A percentile compares a stretch with the other conserved stretches of the same genome.
These are phyloP conservation scores for Plantago elongata DNA, from an alignment of 257 asterid genomes.

Conservation along the genomic window DNA sequence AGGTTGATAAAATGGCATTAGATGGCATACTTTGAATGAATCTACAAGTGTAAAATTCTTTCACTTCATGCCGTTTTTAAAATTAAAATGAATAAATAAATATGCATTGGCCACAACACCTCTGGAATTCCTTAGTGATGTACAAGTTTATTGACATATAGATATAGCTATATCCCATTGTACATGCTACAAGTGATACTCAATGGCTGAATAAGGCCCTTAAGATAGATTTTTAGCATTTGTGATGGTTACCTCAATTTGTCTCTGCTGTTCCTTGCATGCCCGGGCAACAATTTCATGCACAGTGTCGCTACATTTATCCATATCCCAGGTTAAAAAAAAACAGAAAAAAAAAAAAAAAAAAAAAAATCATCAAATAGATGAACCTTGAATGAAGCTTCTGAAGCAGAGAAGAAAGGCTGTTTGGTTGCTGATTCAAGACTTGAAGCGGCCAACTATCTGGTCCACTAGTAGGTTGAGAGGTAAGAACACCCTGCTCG, in stretches of 20 bases:
- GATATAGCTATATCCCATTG: constrained; percentile 8
- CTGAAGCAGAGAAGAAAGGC: constrained; percentile 87
- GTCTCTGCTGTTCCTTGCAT: constrained; percentile 98
- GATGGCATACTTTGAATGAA: no score
- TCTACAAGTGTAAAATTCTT: background rate
- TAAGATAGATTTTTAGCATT: background rate
- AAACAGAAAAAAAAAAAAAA: constrained; percentile 3
- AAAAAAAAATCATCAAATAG: constrained; percentile 17
- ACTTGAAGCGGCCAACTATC: constrained; percentile 93
- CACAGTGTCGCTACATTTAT: constrained; percentile 63
- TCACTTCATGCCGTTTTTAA: background rate
- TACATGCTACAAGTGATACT: constrained; percentile 10
- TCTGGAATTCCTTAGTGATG: constrained; percentile 3
- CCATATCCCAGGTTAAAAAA: constrained; percentile 11
- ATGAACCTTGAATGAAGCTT: constrained; percentile 92
- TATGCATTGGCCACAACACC: background rate
- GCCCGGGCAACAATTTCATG: constrained; percentile 90
- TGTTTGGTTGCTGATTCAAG: constrained; percentile 84
- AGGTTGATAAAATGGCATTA: no score
- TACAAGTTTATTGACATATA: constrained; percentile 10
- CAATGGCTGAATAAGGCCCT: constrained; percentile 9
- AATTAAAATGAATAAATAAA: background rate
- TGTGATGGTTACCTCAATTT: constrained; percentile 69
- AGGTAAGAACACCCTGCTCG: constrained; percentile 47
- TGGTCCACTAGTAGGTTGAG: constrained; percentile 51